Evolutionary conservation across 148 eudicot genomes (phyloP), one percentile per base, ranked within the genome.

Genomic region (Mesembryanthemum crystallinum): DNA sequence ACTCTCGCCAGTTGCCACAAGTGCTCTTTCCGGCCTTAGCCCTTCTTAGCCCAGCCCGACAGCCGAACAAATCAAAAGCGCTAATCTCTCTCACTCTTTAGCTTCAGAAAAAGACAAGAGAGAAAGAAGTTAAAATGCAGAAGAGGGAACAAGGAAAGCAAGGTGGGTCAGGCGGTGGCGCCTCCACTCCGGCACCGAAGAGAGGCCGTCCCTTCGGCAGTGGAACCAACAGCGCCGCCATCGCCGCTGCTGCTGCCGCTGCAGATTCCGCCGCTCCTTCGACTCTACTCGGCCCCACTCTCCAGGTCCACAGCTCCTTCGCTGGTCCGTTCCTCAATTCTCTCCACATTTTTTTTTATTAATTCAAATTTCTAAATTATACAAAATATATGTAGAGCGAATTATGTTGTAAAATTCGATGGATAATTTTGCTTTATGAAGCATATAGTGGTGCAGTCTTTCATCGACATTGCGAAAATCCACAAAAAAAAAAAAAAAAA

Each of bases 151-250:
- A 79, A 58, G 82, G 86, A 30, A 90, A 92, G 83, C 88, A 73
- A 49, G 87, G 87, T 59, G 91, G 82, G 14, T 14, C 74, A 14
- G 71, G 65, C 37, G 74, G 82, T 12, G 76, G 76, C 42, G 74
- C 82, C 69, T 63, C 88, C 67, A 33, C 91, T 17, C 89, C 96
- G 68, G 72, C 91, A 66, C 78, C 90, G 37, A 95, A 95, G 81
- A 82, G 98, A 74, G 98, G 97, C 58, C 98, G 98, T 0, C 98
- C 98, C 0, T 63, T 90, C 76, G 97, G 97, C 17, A 92, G 98
- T 85, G 86, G 87, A 25, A 82, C 66, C 29, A 87, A 77, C 62
- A 76, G 85, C 55, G 86, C 91, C 12, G 86, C 87, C 17, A 85
- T 87, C 7, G 86, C 89, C 21, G 87, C 90, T 1, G 88, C 78